Percentiles rank a stretch among this genome's conserved stretches.
Evolutionary conservation across 1,284 basidiomycete species (phyloP).

Genomic region (Papiliotrema terrestris): DNA sequence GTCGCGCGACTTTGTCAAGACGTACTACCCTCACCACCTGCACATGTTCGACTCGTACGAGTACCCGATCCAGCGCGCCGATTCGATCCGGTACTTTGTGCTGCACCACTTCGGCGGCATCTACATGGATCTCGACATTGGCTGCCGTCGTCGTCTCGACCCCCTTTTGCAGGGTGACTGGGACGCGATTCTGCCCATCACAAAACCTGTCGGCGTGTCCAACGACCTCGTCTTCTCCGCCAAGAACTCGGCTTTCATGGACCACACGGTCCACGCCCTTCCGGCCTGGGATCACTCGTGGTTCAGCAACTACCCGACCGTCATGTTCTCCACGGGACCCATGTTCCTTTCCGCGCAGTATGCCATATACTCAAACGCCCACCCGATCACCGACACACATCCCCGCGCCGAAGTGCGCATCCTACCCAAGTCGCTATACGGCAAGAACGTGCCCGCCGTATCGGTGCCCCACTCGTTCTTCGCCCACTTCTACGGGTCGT

Average conservation of each 20-base stretch:
- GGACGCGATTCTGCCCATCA: constrained; percentile 87
- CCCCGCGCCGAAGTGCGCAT: constrained; percentile 74
- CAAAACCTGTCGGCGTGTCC: constrained; percentile 92
- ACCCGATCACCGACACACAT: constrained; percentile 56
- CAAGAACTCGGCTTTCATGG: constrained; percentile 82
- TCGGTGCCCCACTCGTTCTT: constrained; percentile 92
- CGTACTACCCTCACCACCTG: constrained; percentile 87
- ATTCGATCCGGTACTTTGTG: constrained; percentile 96
- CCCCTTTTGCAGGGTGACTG: constrained; percentile 70
- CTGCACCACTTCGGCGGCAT: constrained; percentile 92
- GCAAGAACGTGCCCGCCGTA: constrained; percentile 83
- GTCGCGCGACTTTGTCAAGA: constrained; percentile 83
- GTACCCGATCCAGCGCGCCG: constrained; percentile 93
- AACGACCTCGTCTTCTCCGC: constrained; percentile 96
- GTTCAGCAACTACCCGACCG: constrained; percentile 94
- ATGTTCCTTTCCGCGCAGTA: constrained; percentile 90
- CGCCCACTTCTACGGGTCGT: constrained; percentile 91
- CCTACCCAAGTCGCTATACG: constrained; percentile 88
- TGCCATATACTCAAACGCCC: constrained; percentile 71
- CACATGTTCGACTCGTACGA: constrained; percentile 88
- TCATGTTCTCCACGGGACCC: constrained; percentile 94
- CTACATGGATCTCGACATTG: constrained; percentile 96
- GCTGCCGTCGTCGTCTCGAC: constrained; percentile 85
- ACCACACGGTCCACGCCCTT: constrained; percentile 87
- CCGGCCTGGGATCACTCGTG: constrained; percentile 90